Conservation (phyloP, 768 basidiomycete species). For the Trametes maxima region DNA sequence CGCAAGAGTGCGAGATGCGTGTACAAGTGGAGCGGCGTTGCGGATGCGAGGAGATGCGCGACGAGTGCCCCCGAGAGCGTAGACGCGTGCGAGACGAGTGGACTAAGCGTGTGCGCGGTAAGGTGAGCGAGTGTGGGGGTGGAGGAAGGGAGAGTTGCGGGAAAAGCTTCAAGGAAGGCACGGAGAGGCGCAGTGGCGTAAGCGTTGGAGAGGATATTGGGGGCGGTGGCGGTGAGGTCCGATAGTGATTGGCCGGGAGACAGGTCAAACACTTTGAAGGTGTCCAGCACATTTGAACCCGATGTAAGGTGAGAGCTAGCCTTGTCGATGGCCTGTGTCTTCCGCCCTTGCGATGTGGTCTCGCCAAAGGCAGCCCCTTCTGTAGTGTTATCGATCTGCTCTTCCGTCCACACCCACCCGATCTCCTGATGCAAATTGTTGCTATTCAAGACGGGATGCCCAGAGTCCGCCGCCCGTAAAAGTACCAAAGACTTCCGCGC, state of each 20-base stretch:
- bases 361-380: background rate
- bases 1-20: conserved; percentile 69
- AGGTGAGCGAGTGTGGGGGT: conserved; percentile 67
- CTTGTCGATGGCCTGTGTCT: background rate
- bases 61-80: conserved; percentile 70
- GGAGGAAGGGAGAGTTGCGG: conserved; percentile 57
- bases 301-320: background rate
- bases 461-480: conserved; percentile 62
- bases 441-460: conserved; percentile 56
- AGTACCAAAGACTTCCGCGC: conserved; percentile 72
- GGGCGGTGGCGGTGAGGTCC: conserved; percentile 17
- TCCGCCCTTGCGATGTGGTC: background rate
- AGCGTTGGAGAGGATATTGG: background rate
- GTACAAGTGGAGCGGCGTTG: conserved; percentile 66
- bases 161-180: conserved; percentile 60
- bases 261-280: conserved; percentile 17
- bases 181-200: conserved; percentile 36
- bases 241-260: conserved; percentile 11
- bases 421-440: conserved; percentile 31
- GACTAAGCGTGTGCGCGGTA: conserved; percentile 60
- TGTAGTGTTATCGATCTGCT: conserved; percentile 43
- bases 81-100: conserved; percentile 62
- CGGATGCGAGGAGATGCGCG: conserved; percentile 61
- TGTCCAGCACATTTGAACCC: background rate
- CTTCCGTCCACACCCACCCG: conserved; percentile 66